Evolutionary conservation across 345 rosid species (phyloP).

Genomic region (Populus tremula): DNA sequence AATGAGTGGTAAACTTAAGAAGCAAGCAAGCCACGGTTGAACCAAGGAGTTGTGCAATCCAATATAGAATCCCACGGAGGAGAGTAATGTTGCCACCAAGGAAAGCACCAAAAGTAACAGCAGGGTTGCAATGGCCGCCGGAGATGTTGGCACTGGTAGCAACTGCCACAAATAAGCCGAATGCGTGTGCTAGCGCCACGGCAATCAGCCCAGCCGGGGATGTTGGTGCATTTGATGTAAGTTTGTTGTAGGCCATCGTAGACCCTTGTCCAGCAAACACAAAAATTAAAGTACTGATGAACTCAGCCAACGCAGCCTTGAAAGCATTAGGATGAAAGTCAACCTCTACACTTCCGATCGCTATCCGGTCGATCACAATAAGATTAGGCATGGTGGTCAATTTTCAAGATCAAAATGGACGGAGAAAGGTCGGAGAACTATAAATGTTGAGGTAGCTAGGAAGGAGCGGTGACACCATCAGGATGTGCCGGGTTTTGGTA

Average conservation of each 20-base stretch:
- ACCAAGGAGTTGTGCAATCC: conserved; percentile 89
- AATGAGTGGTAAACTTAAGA: conserved; percentile 68
- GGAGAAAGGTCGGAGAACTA: neutral
- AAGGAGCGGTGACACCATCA: neutral
- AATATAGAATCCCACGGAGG: conserved; percentile 78
- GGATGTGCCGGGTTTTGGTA: neutral
- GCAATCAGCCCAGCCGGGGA: conserved; percentile 71
- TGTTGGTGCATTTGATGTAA: conserved; percentile 60
- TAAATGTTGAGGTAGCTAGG: neutral
- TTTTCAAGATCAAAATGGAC: neutral
- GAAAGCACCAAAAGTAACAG: conserved; percentile 85
- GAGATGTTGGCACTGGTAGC: conserved; percentile 78
- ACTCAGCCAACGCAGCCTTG: conserved; percentile 84
- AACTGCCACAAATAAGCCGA: conserved; percentile 73
- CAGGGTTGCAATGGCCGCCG: conserved; percentile 89
- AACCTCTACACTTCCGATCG: neutral
- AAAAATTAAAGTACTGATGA: conserved; percentile 69
- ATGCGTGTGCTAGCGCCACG: conserved; percentile 71
- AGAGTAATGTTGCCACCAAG: conserved; percentile 84
- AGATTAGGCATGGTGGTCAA: neutral
- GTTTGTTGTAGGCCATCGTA: conserved; percentile 84
- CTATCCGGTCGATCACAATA: conserved; percentile 16
- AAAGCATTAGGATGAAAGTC: conserved; percentile 52
- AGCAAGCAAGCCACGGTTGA: conserved; percentile 78
- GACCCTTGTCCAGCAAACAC: conserved; percentile 91